A percentile compares a stretch with the other conserved stretches of the same genome.
Conservation (phyloP, 768 basidiomycete species). For the Suillus subluteus region DNA sequence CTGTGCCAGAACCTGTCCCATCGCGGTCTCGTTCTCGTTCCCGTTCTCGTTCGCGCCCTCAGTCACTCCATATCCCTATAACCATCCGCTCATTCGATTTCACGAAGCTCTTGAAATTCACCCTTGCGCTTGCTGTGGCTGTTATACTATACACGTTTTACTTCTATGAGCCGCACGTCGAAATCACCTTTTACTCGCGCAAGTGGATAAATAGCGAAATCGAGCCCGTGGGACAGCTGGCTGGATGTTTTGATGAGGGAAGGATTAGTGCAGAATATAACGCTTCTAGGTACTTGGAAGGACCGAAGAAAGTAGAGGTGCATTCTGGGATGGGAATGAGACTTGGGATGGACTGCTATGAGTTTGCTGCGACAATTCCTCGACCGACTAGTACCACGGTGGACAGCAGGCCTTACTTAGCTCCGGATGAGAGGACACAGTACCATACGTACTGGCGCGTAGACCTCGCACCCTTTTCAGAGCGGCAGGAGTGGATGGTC, state of each 20-base stretch:
- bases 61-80: conserved; percentile 20
- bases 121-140: conserved; percentile 40
- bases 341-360: conserved; percentile 88
- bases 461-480: conserved; percentile 81
- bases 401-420: conserved; percentile 15
- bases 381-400: conserved; percentile 15
- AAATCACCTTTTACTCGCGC: conserved; percentile 77
- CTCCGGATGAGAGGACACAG: conserved; percentile 52
- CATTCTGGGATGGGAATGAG: conserved; percentile 81
- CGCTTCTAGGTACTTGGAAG: conserved; percentile 62
- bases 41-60: conserved; percentile 26
- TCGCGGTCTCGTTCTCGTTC: conserved; percentile 30
- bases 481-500: conserved; percentile 88
- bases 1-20: conserved; percentile 36
- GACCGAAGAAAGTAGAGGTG: conserved; percentile 67
- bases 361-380: conserved; percentile 85
- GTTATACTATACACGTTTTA: conserved; percentile 52
- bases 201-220: conserved; percentile 78
- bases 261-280: conserved; percentile 71
- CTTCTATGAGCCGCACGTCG: conserved; percentile 83
- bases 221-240: conserved; percentile 60
- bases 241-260: conserved; percentile 73
- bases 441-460: conserved; percentile 96
- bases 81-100: conserved; percentile 41
- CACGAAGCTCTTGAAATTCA: conserved; percentile 46